Evolutionary conservation across 345 rosid genomes (phyloP).

Genomic region (Citrus mangshanensis): DNA sequence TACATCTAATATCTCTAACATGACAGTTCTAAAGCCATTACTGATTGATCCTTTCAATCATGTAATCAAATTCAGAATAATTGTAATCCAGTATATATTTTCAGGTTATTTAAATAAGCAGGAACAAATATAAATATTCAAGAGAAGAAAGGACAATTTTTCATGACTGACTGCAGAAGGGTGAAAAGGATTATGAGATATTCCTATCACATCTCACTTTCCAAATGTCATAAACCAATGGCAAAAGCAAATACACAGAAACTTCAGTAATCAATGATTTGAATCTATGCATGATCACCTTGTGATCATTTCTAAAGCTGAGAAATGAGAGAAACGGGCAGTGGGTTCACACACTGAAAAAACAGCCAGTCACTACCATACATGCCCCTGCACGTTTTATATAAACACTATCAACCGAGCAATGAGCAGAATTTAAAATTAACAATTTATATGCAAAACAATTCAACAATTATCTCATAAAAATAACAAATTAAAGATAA

Average conservation of each 20-base stretch:
- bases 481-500: neutral
- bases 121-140: neutral
- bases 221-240: neutral
- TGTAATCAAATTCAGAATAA: constrained; percentile 7
- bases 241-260: neutral
- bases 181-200: neutral
- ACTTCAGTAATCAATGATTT: neutral
- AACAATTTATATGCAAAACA: neutral
- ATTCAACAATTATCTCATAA: neutral
- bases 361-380: neutral
- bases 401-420: neutral
- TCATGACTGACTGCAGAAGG: neutral
- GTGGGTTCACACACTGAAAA: neutral
- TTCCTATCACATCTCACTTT: neutral
- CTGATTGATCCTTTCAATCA: neutral
- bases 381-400: neutral
- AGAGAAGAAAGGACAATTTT: neutral
- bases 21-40: neutral
- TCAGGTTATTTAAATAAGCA: neutral
- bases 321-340: neutral
- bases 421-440: neutral
- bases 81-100: neutral
- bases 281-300: neutral
- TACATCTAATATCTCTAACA: neutral
- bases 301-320: neutral